Conservation (phyloP, 345 rosid species). For the Conringia planisiliqua region DNA sequence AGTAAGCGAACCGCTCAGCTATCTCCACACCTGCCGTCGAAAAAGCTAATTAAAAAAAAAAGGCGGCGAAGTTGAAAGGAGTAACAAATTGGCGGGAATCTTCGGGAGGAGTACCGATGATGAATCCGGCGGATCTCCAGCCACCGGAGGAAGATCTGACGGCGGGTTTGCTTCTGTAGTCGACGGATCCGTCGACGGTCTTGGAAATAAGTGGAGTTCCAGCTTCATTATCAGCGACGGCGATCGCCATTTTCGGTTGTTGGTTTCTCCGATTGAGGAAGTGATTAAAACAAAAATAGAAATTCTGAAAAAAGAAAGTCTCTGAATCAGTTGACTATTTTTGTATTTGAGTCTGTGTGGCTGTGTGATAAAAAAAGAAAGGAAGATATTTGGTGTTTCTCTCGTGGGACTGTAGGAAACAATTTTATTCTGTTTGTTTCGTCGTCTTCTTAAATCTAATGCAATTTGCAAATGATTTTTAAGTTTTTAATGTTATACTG, state of each 20-base stretch:
- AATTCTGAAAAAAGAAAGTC: neutral
- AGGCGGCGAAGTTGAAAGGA: neutral
- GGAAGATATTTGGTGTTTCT: neutral
- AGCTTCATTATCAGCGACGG: conserved; percentile 16
- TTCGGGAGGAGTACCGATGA: conserved; percentile 32
- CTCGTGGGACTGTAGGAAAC: neutral
- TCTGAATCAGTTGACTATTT: neutral
- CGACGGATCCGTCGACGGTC: conserved; percentile 34
- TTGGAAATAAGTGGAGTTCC: conserved; percentile 28
- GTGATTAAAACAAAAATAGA: neutral
- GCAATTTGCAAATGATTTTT: neutral
- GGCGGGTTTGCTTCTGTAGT: conserved; percentile 35
- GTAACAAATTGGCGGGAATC: neutral
- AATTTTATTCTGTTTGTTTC: neutral
- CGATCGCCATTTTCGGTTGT: conserved; percentile 13
- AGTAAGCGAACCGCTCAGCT: conserved; percentile 50
- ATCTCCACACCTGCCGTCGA: conserved; percentile 42
- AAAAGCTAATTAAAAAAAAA: neutral
- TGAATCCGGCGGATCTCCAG: conserved; percentile 53
- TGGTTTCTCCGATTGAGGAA: neutral
- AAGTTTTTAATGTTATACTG: neutral
- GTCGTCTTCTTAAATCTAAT: neutral
- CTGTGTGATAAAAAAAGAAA: neutral
- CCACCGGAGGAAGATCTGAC: conserved; percentile 38
- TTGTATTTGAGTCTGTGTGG: neutral